A percentile compares a stretch with the other conserved stretches of the same genome.
Evolutionary conservation across 2,329 filamentous ascomycete species (phyloP).

Genomic region (Rosellinia necatrix): DNA sequence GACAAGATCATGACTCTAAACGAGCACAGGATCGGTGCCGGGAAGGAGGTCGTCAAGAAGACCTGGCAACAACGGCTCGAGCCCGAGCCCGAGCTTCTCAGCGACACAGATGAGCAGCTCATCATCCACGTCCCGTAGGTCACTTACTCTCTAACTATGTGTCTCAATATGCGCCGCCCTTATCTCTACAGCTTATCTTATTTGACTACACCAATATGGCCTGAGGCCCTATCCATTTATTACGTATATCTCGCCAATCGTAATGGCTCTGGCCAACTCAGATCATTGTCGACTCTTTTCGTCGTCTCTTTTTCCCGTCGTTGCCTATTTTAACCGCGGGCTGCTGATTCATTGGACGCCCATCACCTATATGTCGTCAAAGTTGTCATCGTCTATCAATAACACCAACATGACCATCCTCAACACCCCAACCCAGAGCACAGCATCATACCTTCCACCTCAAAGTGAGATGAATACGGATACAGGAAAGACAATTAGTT

Average conservation of each 20-base stretch:
- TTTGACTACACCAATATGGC: background rate
- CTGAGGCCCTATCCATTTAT: too few species aligned
- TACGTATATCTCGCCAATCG: too few species aligned
- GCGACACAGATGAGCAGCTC: conserved; percentile 91
- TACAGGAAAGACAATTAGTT: background rate
- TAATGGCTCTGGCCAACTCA: too few species aligned
- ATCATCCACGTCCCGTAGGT: conserved; percentile 87
- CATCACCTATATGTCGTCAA: too few species aligned
- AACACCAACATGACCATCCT: too few species aligned
- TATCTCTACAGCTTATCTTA: background rate
- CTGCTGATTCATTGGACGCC: too few species aligned
- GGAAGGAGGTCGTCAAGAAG: conserved; percentile 81
- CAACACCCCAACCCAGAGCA: too few species aligned
- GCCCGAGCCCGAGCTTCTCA: conserved; percentile 74
- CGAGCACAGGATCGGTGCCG: conserved; percentile 70
- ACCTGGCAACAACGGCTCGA: conserved; percentile 83
- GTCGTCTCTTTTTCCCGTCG: too few species aligned
- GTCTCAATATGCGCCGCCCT: background rate
- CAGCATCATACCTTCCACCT: background rate
- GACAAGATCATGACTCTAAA: conserved; percentile 84
- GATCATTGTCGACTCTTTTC: too few species aligned
- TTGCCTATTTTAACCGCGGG: too few species aligned
- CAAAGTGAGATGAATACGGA: background rate
- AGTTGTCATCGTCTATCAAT: too few species aligned
- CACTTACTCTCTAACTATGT: background rate